Evolutionary conservation across 192 early-diverging fungal species (phyloP), one percentile per base, ranked within the genome.

Genomic region (Piromyces sp.): DNA sequence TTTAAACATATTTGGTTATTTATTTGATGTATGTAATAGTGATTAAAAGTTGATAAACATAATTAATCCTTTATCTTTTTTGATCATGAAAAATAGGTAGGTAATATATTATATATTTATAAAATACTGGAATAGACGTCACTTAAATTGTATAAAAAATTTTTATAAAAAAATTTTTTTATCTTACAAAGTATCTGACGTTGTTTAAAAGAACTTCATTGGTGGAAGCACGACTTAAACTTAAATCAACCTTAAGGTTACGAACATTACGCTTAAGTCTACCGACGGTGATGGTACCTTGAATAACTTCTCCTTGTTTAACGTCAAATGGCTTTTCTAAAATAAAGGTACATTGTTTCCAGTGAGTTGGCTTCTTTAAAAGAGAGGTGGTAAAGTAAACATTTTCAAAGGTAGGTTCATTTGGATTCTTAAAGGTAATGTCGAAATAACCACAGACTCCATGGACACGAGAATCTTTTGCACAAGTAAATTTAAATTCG

Each of bases 381-480:
- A 96, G 94, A 0, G 92, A 91, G 1, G 94, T 96, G 2, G 92
- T 92, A 84, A 95, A 92, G 51, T 80, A 78, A 13, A 90, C 84
- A 2, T 79, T 40, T 80, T 84, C 84, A 29, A 85, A 85, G 78
- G 89, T 90, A 30, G 89, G 84, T 81, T 92, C 87, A 79, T 88
- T 87, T 81, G 88, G 89, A 30, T 89, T 87, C 15, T 91, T 88
- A 81, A 99, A 99, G 58, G 87, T 93, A 33, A 94, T 96, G 86
- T 99, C 97, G 87, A 99, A 99, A 92, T 96, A 97, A 6, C 95
- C 95, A 81, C 92, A 89, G 30, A 97, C 88, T 3, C 91, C 95
- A 80, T 94, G 91, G 29, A 96, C 87, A 13, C 90, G 89, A 0
- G 91, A 91, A 80, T 90, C 85, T 38, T 89, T 89, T 17, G 85